phyloP scores from a whole-genome alignment of 306 rosid species.

The Cicer pinnatifidum region DNA sequence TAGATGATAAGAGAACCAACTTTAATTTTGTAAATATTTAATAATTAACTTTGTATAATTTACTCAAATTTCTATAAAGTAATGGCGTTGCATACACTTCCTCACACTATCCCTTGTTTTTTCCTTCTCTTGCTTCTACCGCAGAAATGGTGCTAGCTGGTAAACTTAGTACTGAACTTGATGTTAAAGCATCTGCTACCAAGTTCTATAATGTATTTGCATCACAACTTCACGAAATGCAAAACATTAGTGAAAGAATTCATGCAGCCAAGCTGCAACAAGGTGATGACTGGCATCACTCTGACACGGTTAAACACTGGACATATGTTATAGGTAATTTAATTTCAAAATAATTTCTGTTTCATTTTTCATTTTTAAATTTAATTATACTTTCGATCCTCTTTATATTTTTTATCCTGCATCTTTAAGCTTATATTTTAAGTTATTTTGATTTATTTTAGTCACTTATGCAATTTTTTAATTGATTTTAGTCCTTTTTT shows the following conservation, averaged over 20 bases:
- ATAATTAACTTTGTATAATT: too few species aligned
- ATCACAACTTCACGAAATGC: constrained; percentile 35
- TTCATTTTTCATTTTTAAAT: too few species aligned
- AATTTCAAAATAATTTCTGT: neutral
- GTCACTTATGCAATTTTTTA: too few species aligned
- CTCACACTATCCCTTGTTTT: neutral
- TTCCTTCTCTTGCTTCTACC: neutral
- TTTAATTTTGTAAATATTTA: too few species aligned
- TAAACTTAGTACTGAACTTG: constrained; percentile 40
- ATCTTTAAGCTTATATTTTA: too few species aligned
- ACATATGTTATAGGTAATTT: constrained; percentile 40
- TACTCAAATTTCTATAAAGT: too few species aligned
- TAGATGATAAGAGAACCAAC: too few species aligned
- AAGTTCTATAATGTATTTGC: constrained; percentile 40
- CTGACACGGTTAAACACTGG: constrained; percentile 50
- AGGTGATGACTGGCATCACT: constrained; percentile 58
- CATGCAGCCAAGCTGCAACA: constrained; percentile 50
- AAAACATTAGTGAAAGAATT: constrained; percentile 33
- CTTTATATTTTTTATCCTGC: too few species aligned
- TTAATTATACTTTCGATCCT: too few species aligned
- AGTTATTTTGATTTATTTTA: too few species aligned
- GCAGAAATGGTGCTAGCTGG: constrained; percentile 34
- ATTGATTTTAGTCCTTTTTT: too few species aligned
- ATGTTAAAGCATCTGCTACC: constrained; percentile 39
- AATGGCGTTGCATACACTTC: neutral